These are phyloP conservation scores for Beauveria sp. DNA, from an alignment of 2,329 filamentous ascomycete species.

Conservation along the genomic window DNA sequence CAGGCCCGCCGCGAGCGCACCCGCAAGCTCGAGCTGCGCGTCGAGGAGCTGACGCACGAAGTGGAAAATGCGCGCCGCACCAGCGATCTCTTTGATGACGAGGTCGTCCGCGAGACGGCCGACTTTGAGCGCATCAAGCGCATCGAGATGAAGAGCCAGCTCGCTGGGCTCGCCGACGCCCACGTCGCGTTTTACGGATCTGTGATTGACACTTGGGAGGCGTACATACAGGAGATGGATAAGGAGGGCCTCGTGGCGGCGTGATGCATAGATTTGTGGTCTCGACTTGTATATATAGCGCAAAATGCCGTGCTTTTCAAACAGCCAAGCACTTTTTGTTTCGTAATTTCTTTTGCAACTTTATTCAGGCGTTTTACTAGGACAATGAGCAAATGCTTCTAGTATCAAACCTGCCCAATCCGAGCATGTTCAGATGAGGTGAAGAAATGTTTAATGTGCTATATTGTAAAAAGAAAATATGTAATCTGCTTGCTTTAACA, in stretches of 20 bases:
- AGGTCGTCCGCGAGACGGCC: slow-evolving; percentile 84
- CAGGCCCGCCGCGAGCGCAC: slow-evolving; percentile 79
- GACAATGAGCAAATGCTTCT: not conserved
- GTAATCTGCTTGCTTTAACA: too few relatives aligned
- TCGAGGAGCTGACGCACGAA: slow-evolving; percentile 83
- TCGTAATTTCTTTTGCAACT: not conserved
- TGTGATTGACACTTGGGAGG: slow-evolving; percentile 78
- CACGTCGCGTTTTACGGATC: slow-evolving; percentile 82
- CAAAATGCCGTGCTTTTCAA: not conserved
- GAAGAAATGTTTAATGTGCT: too few relatives aligned
- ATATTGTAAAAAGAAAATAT: not conserved
- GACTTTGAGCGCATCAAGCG: slow-evolving; percentile 98
- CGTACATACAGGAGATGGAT: slow-evolving; percentile 84
- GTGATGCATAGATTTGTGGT: not conserved
- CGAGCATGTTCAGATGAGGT: too few relatives aligned
- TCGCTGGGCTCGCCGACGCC: slow-evolving; percentile 74
- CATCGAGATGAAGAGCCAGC: slow-evolving; percentile 79
- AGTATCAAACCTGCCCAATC: not conserved
- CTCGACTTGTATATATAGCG: not conserved
- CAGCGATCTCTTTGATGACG: slow-evolving; percentile 90
- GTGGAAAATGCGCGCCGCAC: slow-evolving; percentile 82
- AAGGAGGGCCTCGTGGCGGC: slow-evolving; percentile 40
- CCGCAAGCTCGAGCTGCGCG: slow-evolving; percentile 83
- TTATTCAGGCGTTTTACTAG: not conserved
- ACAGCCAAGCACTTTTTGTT: too few relatives aligned